Base-by-base conservation (phyloP, 257 asterid species). In the Craterostigma plantagineum region DNA sequence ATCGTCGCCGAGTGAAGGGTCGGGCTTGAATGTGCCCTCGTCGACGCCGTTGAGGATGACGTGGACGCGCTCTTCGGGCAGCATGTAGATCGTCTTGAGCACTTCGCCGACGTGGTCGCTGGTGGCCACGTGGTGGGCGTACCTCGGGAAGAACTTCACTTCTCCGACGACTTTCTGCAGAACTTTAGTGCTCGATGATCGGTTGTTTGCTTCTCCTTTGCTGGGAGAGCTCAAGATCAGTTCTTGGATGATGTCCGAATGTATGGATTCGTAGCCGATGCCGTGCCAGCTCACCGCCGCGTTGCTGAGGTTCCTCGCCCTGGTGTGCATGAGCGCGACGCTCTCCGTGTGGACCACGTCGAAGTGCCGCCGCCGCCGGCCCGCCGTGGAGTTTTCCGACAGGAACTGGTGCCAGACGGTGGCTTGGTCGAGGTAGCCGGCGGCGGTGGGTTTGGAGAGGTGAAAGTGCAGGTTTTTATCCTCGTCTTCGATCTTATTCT, bases 261-360 rank as follows among this genome's bases (percentile, higher is more conserved):
- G 92, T 51, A 78, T 71, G 4, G 79, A 51, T 59, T 81, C 94
- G 3, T 74, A 81, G 0, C 77, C 87, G 6, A 81, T 77, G 12
- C 94, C 94, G 14, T 81, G 92, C 94, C 94, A 81, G 33, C 76
- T 74, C 18, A 70, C 94, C 0, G 79, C 94, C 14, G 74, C n/a
- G 50, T 72, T 74, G 38, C 57, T 50, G 17, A 71, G 53, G 23
- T 63, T 55, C 39, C 79, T 35, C 0, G 87, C 61, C 54, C 81
- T 59, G 8, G 86, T 77, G 50, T 81, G 72, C 75, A 63, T 81
- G 0, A 81, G 81, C 8, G 64, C 92, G 0, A 71, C 94, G 11
- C 94, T 81, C 51, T 81, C 94, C 0, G 87, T 74, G 45, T 81
- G 94, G 27, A 69, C 48, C 54, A 74, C 87, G 52, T 77, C 77